phyloP scores from a whole-genome alignment of 225 moss, liverwort and hornwort species.

The Pseudisothecium myosuroides region DNA sequence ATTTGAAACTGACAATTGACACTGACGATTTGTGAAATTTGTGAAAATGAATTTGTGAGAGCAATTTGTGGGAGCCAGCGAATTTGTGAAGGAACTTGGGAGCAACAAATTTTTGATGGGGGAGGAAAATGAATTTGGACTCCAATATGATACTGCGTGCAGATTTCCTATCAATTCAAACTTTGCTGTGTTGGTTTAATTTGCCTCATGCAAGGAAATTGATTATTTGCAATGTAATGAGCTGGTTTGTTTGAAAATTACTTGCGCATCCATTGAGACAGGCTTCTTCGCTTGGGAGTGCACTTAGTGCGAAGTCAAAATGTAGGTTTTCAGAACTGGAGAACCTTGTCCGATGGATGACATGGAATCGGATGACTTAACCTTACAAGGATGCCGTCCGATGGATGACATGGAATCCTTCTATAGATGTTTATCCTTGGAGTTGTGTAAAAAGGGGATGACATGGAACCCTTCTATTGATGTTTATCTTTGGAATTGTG shows the following conservation, averaged over 20 bases:
- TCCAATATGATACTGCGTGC: too few species aligned
- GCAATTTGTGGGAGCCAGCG: accelerated
- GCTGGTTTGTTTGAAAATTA: not conserved
- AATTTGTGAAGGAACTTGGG: not conserved
- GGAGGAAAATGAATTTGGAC: not conserved
- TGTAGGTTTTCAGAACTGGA: not conserved
- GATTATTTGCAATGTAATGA: not conserved
- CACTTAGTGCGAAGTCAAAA: not conserved
- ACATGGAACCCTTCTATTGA: not conserved
- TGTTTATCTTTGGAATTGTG: not conserved
- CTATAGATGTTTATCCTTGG: not conserved
- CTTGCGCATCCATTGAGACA: not conserved
- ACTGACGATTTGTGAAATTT: too few species aligned
- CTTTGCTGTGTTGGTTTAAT: not conserved
- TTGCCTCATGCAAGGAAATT: not conserved
- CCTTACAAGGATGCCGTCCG: accelerated
- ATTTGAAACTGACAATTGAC: too few species aligned
- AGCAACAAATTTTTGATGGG: not conserved
- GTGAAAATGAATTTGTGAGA: not conserved
- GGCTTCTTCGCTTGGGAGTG: not conserved
- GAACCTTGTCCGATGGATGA: not conserved
- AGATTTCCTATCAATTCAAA: not conserved
- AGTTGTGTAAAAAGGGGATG: not conserved
- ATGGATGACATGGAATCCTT: not conserved
- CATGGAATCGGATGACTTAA: not conserved